Base-by-base conservation (phyloP, 2,329 filamentous ascomycete species). In the Monosporascus sp. region DNA sequence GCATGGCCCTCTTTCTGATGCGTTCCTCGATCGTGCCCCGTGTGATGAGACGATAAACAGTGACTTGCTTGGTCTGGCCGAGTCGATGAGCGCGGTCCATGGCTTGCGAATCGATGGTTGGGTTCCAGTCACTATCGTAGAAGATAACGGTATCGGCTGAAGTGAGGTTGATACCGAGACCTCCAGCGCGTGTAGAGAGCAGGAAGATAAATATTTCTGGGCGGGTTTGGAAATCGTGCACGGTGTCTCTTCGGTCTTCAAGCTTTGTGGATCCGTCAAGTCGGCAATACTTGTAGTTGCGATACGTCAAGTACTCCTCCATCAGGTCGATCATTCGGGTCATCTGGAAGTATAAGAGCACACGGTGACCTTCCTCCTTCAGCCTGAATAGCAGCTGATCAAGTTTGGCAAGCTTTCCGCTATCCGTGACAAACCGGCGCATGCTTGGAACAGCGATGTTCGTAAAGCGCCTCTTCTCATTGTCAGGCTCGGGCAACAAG, bases 91-190 rank as follows among this genome's bases (percentile, higher is more conserved):
- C 94, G 71, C 94, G 89, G 72, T 99, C 94, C 94, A 97, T 97
- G 72, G 94, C 94, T 71, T 99, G 94, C 50, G 90, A 96, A 70
- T 99, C 94, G 66, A 97, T 97, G 3, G 94, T 97, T 0, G 94
- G 94, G 70, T 99, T 99, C 94, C 94, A 99, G 71, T 99, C 94
- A 11, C 90, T 96, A 70, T 99, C 94, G 79, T 99, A 99, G 77
- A 99, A 99, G 72, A 99, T 97, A 73, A 99, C 94, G 0, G 94
- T 99, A 70, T 99, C 94, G 20, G 94, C 94, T 50, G 89, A 88
- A 6, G 94, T 97, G 61, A 99, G 77, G 67, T 99, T 99, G 79
- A 99, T 99, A 75, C 94, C 94, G 20, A 99, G 81, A 78, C 94
- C 94, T 83, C 94, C 94, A 38, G 94, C 94, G 72, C 94, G 91